Evolutionary conservation across 2,329 filamentous ascomycete species (phyloP).

Genomic region (Phyllosticta citrichinensis): DNA sequence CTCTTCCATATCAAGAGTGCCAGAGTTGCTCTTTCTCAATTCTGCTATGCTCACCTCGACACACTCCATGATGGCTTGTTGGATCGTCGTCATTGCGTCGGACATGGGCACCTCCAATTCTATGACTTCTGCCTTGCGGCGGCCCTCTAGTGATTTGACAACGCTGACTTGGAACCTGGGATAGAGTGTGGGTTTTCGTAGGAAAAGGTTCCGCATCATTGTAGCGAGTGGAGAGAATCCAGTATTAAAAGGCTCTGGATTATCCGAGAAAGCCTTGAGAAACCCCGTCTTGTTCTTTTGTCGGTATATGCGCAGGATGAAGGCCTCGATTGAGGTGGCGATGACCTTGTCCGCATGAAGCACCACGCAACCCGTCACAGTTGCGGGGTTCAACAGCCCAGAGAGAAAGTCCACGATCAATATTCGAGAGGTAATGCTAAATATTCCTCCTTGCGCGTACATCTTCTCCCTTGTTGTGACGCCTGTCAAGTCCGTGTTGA

Average conservation of each 20-base stretch:
- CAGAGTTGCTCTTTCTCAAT: constrained; percentile 80
- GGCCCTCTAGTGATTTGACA: constrained; percentile 79
- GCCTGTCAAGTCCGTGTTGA: constrained; percentile 90
- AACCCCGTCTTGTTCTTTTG: constrained; percentile 93
- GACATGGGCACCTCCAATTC: constrained; percentile 96
- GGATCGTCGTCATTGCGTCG: constrained; percentile 83
- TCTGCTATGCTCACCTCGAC: constrained; percentile 92
- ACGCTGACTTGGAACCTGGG: constrained; percentile 89
- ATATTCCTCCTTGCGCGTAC: constrained; percentile 80
- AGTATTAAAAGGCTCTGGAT: constrained; percentile 77
- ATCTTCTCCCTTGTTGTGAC: constrained; percentile 83
- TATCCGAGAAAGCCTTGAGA: constrained; percentile 91
- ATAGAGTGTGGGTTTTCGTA: constrained; percentile 82
- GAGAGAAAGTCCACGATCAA: constrained; percentile 88
- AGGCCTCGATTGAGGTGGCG: constrained; percentile 84
- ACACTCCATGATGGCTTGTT: constrained; percentile 90
- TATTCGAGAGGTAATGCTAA: constrained; percentile 93
- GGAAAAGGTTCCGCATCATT: constrained; percentile 87
- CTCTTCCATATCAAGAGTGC: constrained; percentile 79
- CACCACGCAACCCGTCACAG: constrained; percentile 75
- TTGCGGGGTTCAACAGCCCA: constrained; percentile 68
- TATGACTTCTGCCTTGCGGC: constrained; percentile 90
- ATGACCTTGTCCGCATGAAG: constrained; percentile 80
- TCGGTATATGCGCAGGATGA: constrained; percentile 86
- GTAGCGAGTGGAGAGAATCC: constrained; percentile 81